Percentiles rank a stretch among this genome's conserved stretches.
phyloP scores from a whole-genome alignment of 2,329 filamentous ascomycete species.

The Ophiostoma sp. region DNA sequence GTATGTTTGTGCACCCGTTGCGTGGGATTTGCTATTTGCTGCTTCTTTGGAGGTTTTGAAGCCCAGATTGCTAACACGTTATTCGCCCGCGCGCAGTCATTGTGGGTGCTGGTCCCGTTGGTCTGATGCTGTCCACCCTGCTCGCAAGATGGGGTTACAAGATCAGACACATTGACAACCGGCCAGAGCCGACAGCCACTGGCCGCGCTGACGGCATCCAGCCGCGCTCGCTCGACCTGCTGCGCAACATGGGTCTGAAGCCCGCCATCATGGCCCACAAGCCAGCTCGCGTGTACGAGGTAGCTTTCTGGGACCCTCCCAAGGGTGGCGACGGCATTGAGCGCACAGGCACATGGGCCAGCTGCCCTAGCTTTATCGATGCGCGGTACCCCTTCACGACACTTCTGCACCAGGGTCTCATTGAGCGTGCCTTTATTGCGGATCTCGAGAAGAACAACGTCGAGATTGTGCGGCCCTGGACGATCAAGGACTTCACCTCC shows the following conservation, averaged over 20 bases:
- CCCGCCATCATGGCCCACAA: slow-evolving; percentile 82
- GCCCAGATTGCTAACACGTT: background rate
- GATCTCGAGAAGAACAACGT: slow-evolving; percentile 64
- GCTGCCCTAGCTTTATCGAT: slow-evolving; percentile 80
- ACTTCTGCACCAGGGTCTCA: slow-evolving; percentile 69
- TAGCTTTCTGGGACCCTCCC: slow-evolving; percentile 70
- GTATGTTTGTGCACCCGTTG: slow-evolving; percentile 3
- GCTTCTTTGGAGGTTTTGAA: background rate
- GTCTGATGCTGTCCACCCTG: slow-evolving; percentile 82
- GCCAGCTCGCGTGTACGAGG: slow-evolving; percentile 81
- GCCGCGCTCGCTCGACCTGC: slow-evolving; percentile 80
- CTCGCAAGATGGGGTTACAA: slow-evolving; percentile 91
- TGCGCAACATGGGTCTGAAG: slow-evolving; percentile 88
- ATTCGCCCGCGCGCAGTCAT: slow-evolving; percentile 61
- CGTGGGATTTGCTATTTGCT: too few species aligned
- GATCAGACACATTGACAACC: slow-evolving; percentile 93
- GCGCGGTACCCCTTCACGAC: slow-evolving; percentile 71
- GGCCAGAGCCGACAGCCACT: slow-evolving; percentile 78
- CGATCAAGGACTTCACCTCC: slow-evolving; percentile 60
- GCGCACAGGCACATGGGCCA: slow-evolving; percentile 75
- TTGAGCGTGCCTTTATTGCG: slow-evolving; percentile 68
- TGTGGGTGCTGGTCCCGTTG: slow-evolving; percentile 84
- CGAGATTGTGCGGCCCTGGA: slow-evolving; percentile 64
- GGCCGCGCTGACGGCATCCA: slow-evolving; percentile 91
- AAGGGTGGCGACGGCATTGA: slow-evolving; percentile 58